Conservation (phyloP, 495 filamentous ascomycete genomes). For the Geoglossum glabrum region DNA sequence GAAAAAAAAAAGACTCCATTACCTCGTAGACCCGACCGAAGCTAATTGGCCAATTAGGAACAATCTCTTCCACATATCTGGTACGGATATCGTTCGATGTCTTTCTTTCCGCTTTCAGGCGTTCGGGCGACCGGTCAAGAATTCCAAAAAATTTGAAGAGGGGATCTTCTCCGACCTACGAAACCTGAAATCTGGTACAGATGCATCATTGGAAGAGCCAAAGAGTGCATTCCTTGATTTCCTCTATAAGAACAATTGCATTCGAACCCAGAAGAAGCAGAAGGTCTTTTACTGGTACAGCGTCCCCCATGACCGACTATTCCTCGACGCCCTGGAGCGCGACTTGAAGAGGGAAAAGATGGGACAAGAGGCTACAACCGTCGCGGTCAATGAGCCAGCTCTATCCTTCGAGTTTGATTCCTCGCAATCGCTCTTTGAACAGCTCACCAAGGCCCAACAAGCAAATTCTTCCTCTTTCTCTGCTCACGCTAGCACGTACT, state of each 20-base stretch:
- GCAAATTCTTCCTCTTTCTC: conserved; percentile 91
- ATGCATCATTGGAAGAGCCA: conserved; percentile 96
- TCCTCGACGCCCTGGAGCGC: conserved; percentile 90
- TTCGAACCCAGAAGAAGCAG: conserved; percentile 98
- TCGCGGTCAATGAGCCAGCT: conserved; percentile 82
- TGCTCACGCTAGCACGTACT: conserved; percentile 61
- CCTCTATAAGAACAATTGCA: conserved; percentile 99
- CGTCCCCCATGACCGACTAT: conserved; percentile 91
- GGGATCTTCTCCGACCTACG: conserved; percentile 97
- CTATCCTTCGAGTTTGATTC: conserved; percentile 98
- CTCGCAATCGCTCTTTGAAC: conserved; percentile 95
- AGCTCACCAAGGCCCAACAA: conserved; percentile 98
- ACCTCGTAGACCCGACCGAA: too few species aligned
- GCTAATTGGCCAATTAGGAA: conserved; percentile 34
- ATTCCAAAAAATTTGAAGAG: conserved; percentile 99
- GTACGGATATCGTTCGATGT: conserved; percentile 95
- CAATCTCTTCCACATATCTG: conserved; percentile 97
- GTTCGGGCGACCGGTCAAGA: conserved; percentile 94
- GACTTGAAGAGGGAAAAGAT: conserved; percentile 98
- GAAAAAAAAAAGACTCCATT: too few species aligned
- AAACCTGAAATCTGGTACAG: conserved; percentile 93
- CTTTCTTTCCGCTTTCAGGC: conserved; percentile 97
- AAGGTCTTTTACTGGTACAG: conserved; percentile 99
- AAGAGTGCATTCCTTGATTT: conserved; percentile 98
- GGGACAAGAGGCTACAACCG: conserved; percentile 91